phyloP scores from a whole-genome alignment of 495 filamentous ascomycete genomes.

The Penicillium goetzii region DNA sequence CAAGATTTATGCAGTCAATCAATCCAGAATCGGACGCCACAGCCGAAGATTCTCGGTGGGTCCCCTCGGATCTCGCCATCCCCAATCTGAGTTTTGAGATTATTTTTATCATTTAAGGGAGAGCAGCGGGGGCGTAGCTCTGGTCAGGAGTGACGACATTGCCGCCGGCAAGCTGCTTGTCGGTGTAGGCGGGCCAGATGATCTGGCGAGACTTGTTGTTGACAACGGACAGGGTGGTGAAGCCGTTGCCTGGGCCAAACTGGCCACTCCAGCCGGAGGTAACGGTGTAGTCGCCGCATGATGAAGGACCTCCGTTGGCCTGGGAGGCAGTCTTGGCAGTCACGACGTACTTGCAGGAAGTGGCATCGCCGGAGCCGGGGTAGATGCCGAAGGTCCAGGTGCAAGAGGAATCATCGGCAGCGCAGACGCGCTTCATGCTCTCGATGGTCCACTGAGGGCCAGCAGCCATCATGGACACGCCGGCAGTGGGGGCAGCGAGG shows the following conservation, averaged over 20 bases:
- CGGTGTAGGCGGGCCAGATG: constrained; percentile 54
- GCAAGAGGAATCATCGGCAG: constrained; percentile 48
- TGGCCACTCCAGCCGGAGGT: constrained; percentile 60
- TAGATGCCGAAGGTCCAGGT: constrained; percentile 52
- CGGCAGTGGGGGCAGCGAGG: constrained; percentile 40
- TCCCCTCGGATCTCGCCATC: not conserved
- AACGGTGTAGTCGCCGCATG: constrained; percentile 54
- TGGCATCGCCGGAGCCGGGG: constrained; percentile 36
- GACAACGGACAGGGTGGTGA: constrained; percentile 56
- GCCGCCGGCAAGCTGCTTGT: constrained; percentile 49
- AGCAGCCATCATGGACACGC: constrained; percentile 43
- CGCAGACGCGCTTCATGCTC: constrained; percentile 53
- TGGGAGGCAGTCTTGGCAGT: constrained; percentile 44
- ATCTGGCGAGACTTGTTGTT: constrained; percentile 46
- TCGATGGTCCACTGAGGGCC: constrained; percentile 53
- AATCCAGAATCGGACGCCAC: not conserved
- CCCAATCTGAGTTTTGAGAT: not conserved
- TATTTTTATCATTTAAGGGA: constrained; percentile 27
- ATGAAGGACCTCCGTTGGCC: constrained; percentile 40
- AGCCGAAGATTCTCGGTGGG: not conserved
- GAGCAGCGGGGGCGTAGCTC: constrained; percentile 53
- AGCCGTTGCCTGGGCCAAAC: constrained; percentile 56
- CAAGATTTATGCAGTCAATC: not conserved
- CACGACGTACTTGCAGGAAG: constrained; percentile 47
- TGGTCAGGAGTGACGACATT: constrained; percentile 55